Base-by-base conservation (phyloP, 371 early-diverging fungal species). In the Circinella umbellata region DNA sequence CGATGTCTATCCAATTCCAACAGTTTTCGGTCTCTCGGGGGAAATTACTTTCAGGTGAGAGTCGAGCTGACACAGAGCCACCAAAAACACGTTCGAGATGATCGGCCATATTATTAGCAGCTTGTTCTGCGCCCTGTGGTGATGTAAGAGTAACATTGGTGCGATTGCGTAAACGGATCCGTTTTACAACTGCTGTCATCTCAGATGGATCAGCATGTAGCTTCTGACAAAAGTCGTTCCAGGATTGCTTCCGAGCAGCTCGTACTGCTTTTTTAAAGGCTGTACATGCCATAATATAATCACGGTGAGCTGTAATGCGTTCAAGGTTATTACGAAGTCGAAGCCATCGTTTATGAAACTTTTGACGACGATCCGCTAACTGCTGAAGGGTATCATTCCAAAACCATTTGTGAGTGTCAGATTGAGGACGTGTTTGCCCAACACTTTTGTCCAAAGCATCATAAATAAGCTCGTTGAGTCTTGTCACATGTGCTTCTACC, bases 331-430 rank as follows among this genome's bases (percentile, higher is more conserved):
- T 47, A 15, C 47, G 47, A 9, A 47, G 15, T 47, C 47, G 47
- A 47, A 47, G 34, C 65, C 66, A 70, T 47, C 53, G 49, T 35
- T 53, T 27, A 60, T 69, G 53, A 17, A 35, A 17, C 20, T 34
- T 36, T 36, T 65, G 39, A 59, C 65, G 61, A 36, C 53, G 20
- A 35, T 59, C 62, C 1, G 61, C 66, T 34, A 66, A 49, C 15
- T 37, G 61, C 51, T 70, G 66, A 4, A 70, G 66, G 5, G 64
- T 17, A 36, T 65, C 54, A 11, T 38, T 70, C 66, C 71, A 70
- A 38, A 70, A 70, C 66, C 62, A 65, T 37, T 66, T 66, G 39
- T 39, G 38, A 8, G 39, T 7, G 11, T 60, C 17, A 10, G 61
- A 51, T n/a, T 61, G 66, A 14, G 34, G 39, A 8, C 46, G 0